Percentiles rank a stretch among this genome's conserved stretches.
These are phyloP conservation scores for Beauveria rudraprayagi DNA, from an alignment of 2,329 filamentous ascomycete species.

Conservation along the genomic window DNA sequence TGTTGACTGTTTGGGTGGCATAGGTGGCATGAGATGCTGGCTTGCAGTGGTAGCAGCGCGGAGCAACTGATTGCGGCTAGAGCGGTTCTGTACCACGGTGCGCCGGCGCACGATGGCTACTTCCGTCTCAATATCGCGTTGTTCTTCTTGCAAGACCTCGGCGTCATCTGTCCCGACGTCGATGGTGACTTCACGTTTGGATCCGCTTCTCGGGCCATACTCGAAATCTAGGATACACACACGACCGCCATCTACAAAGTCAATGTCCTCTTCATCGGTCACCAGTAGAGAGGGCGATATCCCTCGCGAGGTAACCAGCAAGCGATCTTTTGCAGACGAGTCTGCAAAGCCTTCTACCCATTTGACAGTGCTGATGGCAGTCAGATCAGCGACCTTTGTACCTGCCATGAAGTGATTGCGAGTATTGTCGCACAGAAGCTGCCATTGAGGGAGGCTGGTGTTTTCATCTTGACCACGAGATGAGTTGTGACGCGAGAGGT, in stretches of 20 bases:
- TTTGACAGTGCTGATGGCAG: conserved; percentile 59
- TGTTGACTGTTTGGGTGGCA: conserved; percentile 21
- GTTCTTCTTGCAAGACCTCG: conserved; percentile 64
- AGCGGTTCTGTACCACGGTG: conserved; percentile 58
- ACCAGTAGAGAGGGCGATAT: conserved; percentile 49
- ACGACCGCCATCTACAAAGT: conserved; percentile 72
- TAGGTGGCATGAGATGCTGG: conserved; percentile 20
- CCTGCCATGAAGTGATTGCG: conserved; percentile 66
- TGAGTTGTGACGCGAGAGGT: conserved; percentile 24
- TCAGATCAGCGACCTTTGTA: conserved; percentile 54
- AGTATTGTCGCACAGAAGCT: conserved; percentile 57
- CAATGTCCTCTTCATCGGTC: conserved; percentile 62
- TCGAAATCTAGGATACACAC: conserved; percentile 68
- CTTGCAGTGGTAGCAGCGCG: conserved; percentile 39
- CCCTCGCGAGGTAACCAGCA: conserved; percentile 67
- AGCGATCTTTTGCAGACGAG: conserved; percentile 42
- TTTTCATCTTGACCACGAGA: conserved; percentile 22
- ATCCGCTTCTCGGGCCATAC: conserved; percentile 49
- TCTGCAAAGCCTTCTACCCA: conserved; percentile 56
- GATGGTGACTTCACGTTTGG: conserved; percentile 52
- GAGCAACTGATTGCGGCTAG: conserved; percentile 38
- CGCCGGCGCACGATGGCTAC: conserved; percentile 70
- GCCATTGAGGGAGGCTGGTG: conserved; percentile 55
- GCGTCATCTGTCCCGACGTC: conserved; percentile 66
- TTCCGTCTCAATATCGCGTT: conserved; percentile 65